A percentile compares a stretch with the other conserved stretches of the same genome.
Evolutionary conservation across 176 grass and related monocot species (phyloP).

Genomic region (Aegilops bicornis): DNA sequence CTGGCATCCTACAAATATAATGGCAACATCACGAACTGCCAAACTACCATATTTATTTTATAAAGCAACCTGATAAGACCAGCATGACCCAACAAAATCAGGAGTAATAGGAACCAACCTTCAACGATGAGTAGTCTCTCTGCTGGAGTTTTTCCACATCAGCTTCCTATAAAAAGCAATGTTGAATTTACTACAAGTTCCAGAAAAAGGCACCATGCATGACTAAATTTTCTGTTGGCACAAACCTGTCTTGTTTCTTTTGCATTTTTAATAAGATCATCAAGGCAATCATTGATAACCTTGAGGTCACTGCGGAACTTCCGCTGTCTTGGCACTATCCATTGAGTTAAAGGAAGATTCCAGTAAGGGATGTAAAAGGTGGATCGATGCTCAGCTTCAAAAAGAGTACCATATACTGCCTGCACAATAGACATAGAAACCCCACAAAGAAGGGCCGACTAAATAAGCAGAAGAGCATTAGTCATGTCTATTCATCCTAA

Average conservation of each 20-base stretch:
- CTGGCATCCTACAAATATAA: slow-evolving; percentile 76
- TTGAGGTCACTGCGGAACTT: slow-evolving; percentile 89
- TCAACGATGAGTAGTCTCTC: slow-evolving; percentile 92
- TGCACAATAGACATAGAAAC: slow-evolving; percentile 28
- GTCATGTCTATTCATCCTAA: background rate
- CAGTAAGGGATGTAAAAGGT: slow-evolving; percentile 98
- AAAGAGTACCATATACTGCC: slow-evolving; percentile 98
- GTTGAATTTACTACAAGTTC: slow-evolving; percentile 2
- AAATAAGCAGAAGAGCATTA: slow-evolving; percentile 4
- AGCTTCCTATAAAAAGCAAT: slow-evolving; percentile 55
- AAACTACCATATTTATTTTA: background rate
- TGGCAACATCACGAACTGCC: background rate
- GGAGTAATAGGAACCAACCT: slow-evolving; percentile 49
- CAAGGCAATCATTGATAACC: slow-evolving; percentile 90
- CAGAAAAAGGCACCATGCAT: slow-evolving; percentile 19
- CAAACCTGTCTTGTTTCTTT: slow-evolving; percentile 92
- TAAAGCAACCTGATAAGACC: background rate
- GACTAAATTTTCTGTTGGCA: background rate
- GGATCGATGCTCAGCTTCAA: slow-evolving; percentile 94
- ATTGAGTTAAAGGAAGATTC: slow-evolving; percentile 88
- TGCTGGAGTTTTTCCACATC: slow-evolving; percentile 98
- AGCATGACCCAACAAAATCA: slow-evolving; percentile 20
- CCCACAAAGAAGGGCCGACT: slow-evolving; percentile 1
- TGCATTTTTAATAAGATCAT: slow-evolving; percentile 90
- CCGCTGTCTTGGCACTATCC: slow-evolving; percentile 85